phyloP scores from a whole-genome alignment of 352 stramenopile species.

The Thalassiosira sp. region DNA sequence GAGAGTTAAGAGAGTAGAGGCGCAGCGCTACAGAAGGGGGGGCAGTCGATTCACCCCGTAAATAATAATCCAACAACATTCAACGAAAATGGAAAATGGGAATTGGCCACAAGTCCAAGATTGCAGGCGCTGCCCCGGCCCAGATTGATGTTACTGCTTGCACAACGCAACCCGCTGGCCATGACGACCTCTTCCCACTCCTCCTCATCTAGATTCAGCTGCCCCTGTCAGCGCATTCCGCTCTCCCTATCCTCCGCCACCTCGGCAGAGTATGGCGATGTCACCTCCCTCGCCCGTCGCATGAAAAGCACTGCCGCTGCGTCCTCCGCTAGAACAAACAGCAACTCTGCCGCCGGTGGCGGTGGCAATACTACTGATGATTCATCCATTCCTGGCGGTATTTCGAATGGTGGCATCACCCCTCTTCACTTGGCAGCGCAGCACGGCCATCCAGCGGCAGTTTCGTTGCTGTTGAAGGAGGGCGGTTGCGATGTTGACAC shows the following conservation, averaged over 20 bases:
- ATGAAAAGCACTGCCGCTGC: constrained; percentile 17
- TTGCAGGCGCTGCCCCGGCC: no score
- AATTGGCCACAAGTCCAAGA: no score
- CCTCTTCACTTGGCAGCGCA: constrained; percentile 72
- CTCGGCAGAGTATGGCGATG: constrained; percentile 74
- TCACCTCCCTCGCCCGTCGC: constrained; percentile 48
- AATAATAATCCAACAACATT: no score
- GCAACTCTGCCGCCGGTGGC: not conserved
- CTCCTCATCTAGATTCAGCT: constrained; percentile 17
- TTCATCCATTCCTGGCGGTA: not conserved
- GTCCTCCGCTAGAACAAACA: not conserved
- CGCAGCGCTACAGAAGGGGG: no score
- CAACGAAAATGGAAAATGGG: no score
- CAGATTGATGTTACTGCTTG: no score
- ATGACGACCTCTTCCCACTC: not conserved
- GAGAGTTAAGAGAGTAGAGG: no score
- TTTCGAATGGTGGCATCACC: constrained; percentile 59
- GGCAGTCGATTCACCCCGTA: no score
- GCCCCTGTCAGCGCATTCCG: constrained; percentile 54
- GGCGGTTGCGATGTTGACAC: constrained; percentile 45
- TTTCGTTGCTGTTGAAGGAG: constrained; percentile 54
- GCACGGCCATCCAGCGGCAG: constrained; percentile 67
- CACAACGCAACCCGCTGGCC: not conserved
- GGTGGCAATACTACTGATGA: not conserved
- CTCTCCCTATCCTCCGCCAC: constrained; percentile 72